phyloP scores from a whole-genome alignment of 1,284 basidiomycete species.

The Cutaneotrichosporon cutaneum region DNA sequence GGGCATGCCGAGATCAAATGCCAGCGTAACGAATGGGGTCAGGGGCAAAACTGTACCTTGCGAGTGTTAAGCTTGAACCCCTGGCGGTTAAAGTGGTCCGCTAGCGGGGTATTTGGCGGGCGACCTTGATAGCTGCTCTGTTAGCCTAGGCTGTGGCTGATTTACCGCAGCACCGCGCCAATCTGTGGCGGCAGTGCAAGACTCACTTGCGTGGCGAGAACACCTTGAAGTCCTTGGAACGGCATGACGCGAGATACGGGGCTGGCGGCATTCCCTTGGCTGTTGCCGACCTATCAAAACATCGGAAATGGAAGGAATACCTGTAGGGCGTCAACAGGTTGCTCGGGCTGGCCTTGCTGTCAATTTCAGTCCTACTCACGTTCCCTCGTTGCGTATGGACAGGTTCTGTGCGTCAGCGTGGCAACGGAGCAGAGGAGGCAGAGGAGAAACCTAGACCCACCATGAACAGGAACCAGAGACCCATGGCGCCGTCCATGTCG shows the following conservation, averaged over 20 bases:
- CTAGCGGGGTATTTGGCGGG: constrained; percentile 42
- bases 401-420: constrained; percentile 34
- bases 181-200: background rate
- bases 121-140: constrained; percentile 41
- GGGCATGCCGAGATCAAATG: background rate
- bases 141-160: background rate
- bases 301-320: constrained; percentile 41
- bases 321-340: constrained; percentile 14
- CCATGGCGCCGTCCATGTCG: constrained; percentile 37
- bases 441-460: constrained; percentile 21
- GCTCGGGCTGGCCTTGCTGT: background rate
- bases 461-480: constrained; percentile 49
- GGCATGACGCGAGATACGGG: constrained; percentile 32
- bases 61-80: constrained; percentile 51
- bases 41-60: constrained; percentile 32
- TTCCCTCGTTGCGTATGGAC: constrained; percentile 43
- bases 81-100: constrained; percentile 47
- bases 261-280: constrained; percentile 14
- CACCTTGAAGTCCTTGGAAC: constrained; percentile 39
- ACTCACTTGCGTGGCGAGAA: constrained; percentile 47
- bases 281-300: constrained; percentile 39
- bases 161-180: background rate
- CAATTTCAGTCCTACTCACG: constrained; percentile 22
- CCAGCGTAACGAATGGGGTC: background rate
- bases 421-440: background rate